phyloP scores from a whole-genome alignment of 257 asterid genomes.

The Buddleja alternifolia region DNA sequence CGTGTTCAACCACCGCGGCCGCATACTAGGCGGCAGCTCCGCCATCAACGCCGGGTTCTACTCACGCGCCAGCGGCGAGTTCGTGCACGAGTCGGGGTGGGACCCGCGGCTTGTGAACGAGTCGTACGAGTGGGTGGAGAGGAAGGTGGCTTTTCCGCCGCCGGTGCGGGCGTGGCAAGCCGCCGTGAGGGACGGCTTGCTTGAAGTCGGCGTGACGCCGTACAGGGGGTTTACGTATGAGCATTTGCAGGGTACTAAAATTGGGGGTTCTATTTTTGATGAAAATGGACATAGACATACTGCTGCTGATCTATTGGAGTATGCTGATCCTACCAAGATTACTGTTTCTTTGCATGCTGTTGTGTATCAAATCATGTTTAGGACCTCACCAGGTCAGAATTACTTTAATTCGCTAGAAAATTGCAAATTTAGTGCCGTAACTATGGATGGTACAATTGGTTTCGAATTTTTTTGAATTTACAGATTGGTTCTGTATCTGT shows the following conservation, averaged over 20 bases:
- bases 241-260: conserved; percentile 71
- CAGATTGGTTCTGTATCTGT: too few relatives aligned
- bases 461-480: too few relatives aligned
- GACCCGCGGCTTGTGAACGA: conserved; percentile 48
- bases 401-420: too few relatives aligned
- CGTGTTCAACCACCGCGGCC: conserved; percentile 74
- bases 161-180: conserved; percentile 59
- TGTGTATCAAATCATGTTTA: conserved; percentile 55
- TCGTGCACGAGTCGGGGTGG: conserved; percentile 55
- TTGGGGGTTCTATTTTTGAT: conserved; percentile 76
- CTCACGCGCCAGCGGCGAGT: conserved; percentile 51
- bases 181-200: conserved; percentile 68
- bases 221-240: conserved; percentile 57
- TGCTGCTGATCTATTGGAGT: conserved; percentile 78
- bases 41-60: conserved; percentile 86
- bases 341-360: conserved; percentile 59
- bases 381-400: conserved; percentile 37
- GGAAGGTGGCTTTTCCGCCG: conserved; percentile 67
- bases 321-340: conserved; percentile 53
- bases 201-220: conserved; percentile 64
- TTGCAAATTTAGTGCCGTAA: too few relatives aligned
- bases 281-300: conserved; percentile 65
- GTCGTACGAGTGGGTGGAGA: conserved; percentile 83
- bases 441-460: too few relatives aligned
- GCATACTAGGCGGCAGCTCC: conserved; percentile 78